A percentile compares a stretch with the other conserved stretches of the same genome.
phyloP scores from a whole-genome alignment of 1,284 basidiomycete species.

The Meripilus lineatus region DNA sequence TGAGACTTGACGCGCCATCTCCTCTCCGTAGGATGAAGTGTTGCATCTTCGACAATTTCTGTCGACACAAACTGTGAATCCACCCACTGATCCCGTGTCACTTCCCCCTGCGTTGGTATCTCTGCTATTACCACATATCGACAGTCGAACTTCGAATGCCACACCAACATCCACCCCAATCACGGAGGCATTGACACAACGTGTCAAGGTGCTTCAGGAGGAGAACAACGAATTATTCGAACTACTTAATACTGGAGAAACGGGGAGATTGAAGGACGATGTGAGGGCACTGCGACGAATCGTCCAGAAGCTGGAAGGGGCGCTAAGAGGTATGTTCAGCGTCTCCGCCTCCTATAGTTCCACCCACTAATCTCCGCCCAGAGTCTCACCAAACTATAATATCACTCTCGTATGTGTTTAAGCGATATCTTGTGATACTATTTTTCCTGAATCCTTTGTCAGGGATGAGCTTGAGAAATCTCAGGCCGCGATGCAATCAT shows the following conservation, averaged over 20 bases:
- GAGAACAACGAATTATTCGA: constrained; percentile 70
- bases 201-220: constrained; percentile 65
- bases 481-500: constrained; percentile 50
- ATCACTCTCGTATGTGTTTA: constrained; percentile 63
- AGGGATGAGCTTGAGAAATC: constrained; percentile 66
- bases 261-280: constrained; percentile 73
- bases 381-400: constrained; percentile 70
- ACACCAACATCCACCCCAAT: constrained; percentile 51
- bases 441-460: constrained; percentile 11
- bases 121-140: constrained; percentile 60
- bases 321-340: constrained; percentile 58
- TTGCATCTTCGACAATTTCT: constrained; percentile 60
- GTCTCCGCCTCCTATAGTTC: constrained; percentile 8
- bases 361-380: constrained; percentile 23
- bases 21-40: constrained; percentile 57
- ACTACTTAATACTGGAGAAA: constrained; percentile 63
- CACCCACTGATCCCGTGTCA: constrained; percentile 54
- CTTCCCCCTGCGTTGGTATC: constrained; percentile 66
- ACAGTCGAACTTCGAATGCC: constrained; percentile 28
- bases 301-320: constrained; percentile 62
- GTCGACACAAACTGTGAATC: constrained; percentile 49
- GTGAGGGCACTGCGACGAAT: constrained; percentile 61
- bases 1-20: constrained; percentile 11
- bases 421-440: too few species aligned
- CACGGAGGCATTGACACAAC: constrained; percentile 63